These are phyloP conservation scores for Cercospora nicotianae DNA, from an alignment of 2,329 filamentous ascomycete genomes.

Conservation along the genomic window DNA sequence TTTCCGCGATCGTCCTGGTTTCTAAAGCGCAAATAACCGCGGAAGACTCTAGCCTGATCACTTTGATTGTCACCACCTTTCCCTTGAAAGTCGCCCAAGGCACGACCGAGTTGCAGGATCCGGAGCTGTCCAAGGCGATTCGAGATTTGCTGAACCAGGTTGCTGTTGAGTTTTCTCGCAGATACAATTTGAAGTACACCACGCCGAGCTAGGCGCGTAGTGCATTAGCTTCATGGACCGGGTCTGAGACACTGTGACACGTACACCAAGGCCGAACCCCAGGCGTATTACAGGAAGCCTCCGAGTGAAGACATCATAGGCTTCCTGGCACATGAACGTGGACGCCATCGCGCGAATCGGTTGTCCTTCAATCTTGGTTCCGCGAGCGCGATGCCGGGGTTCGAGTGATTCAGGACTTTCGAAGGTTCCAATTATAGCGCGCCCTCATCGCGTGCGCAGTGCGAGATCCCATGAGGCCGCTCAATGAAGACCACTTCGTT, in stretches of 20 bases:
- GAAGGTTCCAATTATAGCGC: too few species aligned
- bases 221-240: too few species aligned
- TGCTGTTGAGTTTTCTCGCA: slow-evolving; percentile 3
- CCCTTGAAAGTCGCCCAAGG: slow-evolving; percentile 14
- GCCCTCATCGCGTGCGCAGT: background rate
- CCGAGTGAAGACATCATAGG: background rate
- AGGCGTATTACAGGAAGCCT: background rate
- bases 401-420: too few species aligned
- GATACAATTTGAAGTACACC: slow-evolving; percentile 13
- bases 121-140: background rate
- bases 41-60: slow-evolving; percentile 5
- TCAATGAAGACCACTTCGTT: background rate
- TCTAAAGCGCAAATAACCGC: slow-evolving; percentile 13
- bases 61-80: slow-evolving; percentile 14
- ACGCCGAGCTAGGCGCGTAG: background rate
- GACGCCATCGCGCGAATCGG: too few species aligned
- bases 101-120: slow-evolving; percentile 7
- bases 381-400: too few species aligned
- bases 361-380: too few species aligned
- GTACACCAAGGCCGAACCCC: too few species aligned
- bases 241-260: too few species aligned
- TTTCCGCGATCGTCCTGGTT: slow-evolving; percentile 12
- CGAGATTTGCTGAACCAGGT: background rate
- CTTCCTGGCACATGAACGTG: background rate
- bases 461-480: background rate